These are phyloP conservation scores for Evernia prunastri DNA, from an alignment of 495 filamentous ascomycete genomes.

Conservation along the genomic window DNA sequence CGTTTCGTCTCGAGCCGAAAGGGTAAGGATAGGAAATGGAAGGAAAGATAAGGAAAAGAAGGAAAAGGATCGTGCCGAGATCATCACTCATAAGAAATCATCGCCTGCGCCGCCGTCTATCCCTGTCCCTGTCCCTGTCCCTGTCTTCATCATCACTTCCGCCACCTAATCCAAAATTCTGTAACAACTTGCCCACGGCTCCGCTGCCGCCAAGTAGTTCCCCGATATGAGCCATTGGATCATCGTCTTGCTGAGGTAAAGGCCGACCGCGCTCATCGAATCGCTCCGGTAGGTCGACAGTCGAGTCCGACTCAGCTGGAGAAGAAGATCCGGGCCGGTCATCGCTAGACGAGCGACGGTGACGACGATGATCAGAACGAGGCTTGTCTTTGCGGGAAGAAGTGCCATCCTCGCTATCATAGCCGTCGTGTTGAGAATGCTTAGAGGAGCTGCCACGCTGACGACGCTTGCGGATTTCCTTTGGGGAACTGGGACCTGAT, in stretches of 20 bases:
- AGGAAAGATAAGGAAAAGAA: not conserved
- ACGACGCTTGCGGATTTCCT: slow-evolving; percentile 27
- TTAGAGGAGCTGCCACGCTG: slow-evolving; percentile 15
- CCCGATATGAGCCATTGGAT: slow-evolving; percentile 35
- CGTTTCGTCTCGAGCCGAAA: no score
- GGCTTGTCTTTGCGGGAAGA: slow-evolving; percentile 11
- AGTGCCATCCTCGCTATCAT: slow-evolving; percentile 23
- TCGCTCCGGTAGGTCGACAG: slow-evolving; percentile 54
- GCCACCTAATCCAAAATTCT: slow-evolving; percentile 25
- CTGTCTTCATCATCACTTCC: slow-evolving; percentile 9
- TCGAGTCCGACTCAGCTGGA: slow-evolving; percentile 40
- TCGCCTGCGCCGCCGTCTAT: slow-evolving; percentile 11
- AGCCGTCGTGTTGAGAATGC: slow-evolving; percentile 16
- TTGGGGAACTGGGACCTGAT: slow-evolving; percentile 21
- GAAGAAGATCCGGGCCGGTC: slow-evolving; percentile 19
- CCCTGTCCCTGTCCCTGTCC: slow-evolving; percentile 20
- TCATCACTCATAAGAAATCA: slow-evolving; percentile 6
- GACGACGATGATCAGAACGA: slow-evolving; percentile 27
- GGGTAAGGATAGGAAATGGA: not conserved
- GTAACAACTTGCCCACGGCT: slow-evolving; percentile 19
- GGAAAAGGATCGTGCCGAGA: not conserved
- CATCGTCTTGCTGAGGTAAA: slow-evolving; percentile 35
- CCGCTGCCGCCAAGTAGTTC: slow-evolving; percentile 34
- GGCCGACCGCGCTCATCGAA: slow-evolving; percentile 58
- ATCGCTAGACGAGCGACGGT: slow-evolving; percentile 26